phyloP scores from a whole-genome alignment of 208 protist species.

The Acanthamoeba culbertsoni region DNA sequence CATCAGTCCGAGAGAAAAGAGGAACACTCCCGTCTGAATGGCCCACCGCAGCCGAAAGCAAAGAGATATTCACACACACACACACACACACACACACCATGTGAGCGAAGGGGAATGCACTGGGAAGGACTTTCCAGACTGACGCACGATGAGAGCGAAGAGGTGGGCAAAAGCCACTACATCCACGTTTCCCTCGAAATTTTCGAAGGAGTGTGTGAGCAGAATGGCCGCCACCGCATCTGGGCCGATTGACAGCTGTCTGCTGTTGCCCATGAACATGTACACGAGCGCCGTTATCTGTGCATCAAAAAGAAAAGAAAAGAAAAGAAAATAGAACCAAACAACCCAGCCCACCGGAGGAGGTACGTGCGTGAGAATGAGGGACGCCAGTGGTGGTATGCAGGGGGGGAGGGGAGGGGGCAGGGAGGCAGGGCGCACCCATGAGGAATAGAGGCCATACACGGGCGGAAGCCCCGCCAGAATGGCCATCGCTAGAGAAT shows the following conservation, averaged over 20 bases:
- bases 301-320: background rate
- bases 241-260: conserved; percentile 52
- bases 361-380: too few species aligned
- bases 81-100: too few species aligned
- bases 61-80: background rate
- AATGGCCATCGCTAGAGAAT: conserved; percentile 44
- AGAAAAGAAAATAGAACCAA: background rate
- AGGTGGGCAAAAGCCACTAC: conserved; percentile 31
- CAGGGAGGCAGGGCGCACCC: background rate
- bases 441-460: conserved; percentile 49
- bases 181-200: conserved; percentile 14
- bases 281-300: conserved; percentile 51
- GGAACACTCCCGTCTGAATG: background rate
- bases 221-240: conserved; percentile 24
- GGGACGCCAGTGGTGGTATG: background rate
- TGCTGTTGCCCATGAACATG: conserved; percentile 46
- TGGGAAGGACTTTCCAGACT: too few species aligned
- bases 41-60: background rate
- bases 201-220: background rate
- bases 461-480: conserved; percentile 45
- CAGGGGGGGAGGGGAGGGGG: background rate
- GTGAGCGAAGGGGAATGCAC: too few species aligned
- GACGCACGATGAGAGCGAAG: conserved; percentile 21
- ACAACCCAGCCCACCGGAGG: too few species aligned
- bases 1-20: conserved; percentile 23